phyloP scores from a whole-genome alignment of 2,329 filamentous ascomycete genomes.

The Claviceps sp. region DNA sequence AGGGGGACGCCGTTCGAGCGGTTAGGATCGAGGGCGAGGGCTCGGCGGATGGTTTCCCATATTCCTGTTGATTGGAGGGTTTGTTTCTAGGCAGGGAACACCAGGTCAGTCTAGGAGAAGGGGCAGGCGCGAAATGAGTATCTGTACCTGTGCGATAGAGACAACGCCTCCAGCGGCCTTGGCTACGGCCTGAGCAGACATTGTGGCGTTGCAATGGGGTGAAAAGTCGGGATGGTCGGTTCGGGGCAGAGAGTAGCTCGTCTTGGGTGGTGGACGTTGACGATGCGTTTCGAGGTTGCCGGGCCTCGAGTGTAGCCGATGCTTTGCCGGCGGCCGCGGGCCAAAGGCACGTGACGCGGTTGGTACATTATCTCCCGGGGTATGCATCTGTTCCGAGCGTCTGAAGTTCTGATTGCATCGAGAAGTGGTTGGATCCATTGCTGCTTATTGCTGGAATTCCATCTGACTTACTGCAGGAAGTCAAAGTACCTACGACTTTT shows the following conservation, averaged over 20 bases:
- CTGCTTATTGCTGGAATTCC: too few relatives aligned
- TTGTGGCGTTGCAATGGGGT: slow-evolving; percentile 24
- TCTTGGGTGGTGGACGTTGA: slow-evolving; percentile 4
- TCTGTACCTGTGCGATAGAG: slow-evolving; percentile 43
- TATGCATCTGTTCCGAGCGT: too few relatives aligned
- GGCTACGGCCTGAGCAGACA: slow-evolving; percentile 48
- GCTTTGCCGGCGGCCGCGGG: slow-evolving; percentile 5
- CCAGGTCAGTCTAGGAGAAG: too few relatives aligned
- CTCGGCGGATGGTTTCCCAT: slow-evolving; percentile 70
- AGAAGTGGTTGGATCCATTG: too few relatives aligned
- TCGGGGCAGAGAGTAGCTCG: slow-evolving; percentile 3
- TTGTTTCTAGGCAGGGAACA: slow-evolving; percentile 59
- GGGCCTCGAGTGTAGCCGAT: slow-evolving; percentile 6
- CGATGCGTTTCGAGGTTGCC: slow-evolving; percentile 4
- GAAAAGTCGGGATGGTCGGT: not conserved
- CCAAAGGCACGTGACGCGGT: too few relatives aligned
- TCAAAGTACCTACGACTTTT: too few relatives aligned
- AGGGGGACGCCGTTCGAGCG: slow-evolving; percentile 86
- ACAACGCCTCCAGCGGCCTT: slow-evolving; percentile 42
- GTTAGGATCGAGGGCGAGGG: slow-evolving; percentile 69
- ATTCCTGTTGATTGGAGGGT: slow-evolving; percentile 80
- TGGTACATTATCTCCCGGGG: too few relatives aligned
- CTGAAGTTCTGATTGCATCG: too few relatives aligned
- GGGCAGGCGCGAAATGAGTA: not conserved
- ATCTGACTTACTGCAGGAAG: too few relatives aligned